phyloP scores from a whole-genome alignment of 2,329 filamentous ascomycete species.

The Calonectria multiphialidica region DNA sequence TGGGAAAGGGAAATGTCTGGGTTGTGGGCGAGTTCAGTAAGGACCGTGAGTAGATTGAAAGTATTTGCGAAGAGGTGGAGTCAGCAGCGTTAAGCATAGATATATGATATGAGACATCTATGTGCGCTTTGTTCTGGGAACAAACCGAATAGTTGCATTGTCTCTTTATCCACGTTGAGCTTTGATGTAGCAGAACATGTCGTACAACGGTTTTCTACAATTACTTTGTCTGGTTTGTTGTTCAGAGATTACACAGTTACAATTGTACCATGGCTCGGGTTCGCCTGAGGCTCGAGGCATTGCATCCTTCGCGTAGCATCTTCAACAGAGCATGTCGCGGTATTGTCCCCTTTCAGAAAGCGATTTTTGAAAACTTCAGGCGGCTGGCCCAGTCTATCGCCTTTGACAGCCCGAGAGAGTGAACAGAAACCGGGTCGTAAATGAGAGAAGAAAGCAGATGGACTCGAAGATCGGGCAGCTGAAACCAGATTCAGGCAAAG shows the following conservation, averaged over 20 bases:
- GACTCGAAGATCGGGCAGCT: background rate
- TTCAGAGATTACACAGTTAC: background rate
- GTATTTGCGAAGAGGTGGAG: background rate
- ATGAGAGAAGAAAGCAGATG: background rate
- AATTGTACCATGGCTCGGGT: background rate
- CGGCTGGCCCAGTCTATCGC: background rate
- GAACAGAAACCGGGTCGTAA: no score
- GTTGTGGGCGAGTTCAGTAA: background rate
- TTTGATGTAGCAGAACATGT: background rate
- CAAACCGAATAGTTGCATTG: background rate
- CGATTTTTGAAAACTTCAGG: conserved; percentile 1
- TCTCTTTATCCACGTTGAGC: background rate
- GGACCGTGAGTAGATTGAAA: background rate
- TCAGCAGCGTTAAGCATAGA: background rate
- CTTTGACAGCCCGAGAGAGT: background rate
- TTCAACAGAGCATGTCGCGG: background rate
- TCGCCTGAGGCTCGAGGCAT: background rate
- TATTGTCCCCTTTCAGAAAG: background rate
- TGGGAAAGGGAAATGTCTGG: background rate
- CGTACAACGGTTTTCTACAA: background rate
- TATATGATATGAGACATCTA: background rate
- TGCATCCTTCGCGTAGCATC: background rate
- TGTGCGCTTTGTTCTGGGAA: background rate
- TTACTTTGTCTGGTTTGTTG: background rate
- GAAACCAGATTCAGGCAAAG: background rate